A percentile compares a stretch with the other conserved stretches of the same genome.
Conservation (phyloP, 352 stramenopile species). For the Phytophthora nicotianae region DNA sequence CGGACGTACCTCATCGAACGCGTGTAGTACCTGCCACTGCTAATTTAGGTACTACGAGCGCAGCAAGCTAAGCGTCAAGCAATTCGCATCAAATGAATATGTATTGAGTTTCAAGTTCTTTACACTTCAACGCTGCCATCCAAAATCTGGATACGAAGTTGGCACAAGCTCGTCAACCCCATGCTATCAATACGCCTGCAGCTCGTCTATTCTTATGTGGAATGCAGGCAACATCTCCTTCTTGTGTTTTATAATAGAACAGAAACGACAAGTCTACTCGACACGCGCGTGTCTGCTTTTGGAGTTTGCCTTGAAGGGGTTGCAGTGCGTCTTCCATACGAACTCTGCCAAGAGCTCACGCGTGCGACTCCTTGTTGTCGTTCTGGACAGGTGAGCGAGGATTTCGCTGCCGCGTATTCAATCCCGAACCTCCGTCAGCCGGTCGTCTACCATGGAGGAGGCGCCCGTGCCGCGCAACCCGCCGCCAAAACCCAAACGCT, state of each 20-base stretch:
- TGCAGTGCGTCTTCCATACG: slow-evolving; percentile 11
- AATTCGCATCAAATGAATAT: slow-evolving; percentile 32
- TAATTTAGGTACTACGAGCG: slow-evolving; percentile 28
- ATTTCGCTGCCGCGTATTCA: slow-evolving; percentile 52
- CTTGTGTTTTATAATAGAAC: slow-evolving; percentile 21
- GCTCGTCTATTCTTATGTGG: slow-evolving; percentile 30
- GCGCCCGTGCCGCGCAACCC: slow-evolving; percentile 52
- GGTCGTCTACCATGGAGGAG: slow-evolving; percentile 61
- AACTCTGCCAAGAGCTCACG: slow-evolving; percentile 4
- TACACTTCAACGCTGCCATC: neutral
- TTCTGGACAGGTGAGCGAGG: slow-evolving; percentile 29
- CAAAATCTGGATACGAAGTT: neutral
- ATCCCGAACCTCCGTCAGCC: slow-evolving; percentile 24
- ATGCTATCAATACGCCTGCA: slow-evolving; percentile 30
- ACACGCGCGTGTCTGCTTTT: neutral
- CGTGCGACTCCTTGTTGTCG: neutral
- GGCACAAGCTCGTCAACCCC: neutral
- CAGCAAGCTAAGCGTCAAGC: slow-evolving; percentile 11
- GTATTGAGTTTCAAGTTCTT: slow-evolving; percentile 10
- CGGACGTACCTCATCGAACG: slow-evolving; percentile 29
- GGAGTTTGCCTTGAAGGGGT: neutral
- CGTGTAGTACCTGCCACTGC: slow-evolving; percentile 33
- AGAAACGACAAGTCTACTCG: slow-evolving; percentile 38
- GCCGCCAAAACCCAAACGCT: slow-evolving; percentile 76
- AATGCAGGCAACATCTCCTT: slow-evolving; percentile 1